A percentile compares a stretch with the other conserved stretches of the same genome.
Evolutionary conservation across 2,329 filamentous ascomycete species (phyloP).

Genomic region (Penicillium sp.): DNA sequence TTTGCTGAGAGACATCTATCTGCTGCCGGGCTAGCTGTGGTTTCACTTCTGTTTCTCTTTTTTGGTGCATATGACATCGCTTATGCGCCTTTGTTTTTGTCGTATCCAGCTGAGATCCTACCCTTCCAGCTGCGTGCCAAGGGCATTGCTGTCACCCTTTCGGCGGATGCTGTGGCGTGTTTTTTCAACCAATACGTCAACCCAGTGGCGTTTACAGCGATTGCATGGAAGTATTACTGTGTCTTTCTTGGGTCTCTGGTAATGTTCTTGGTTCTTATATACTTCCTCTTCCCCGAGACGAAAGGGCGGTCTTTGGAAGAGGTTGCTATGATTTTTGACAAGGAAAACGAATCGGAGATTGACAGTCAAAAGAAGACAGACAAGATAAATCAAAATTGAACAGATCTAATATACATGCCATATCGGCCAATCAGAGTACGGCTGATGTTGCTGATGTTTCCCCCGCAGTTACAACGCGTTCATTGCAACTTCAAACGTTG

Average conservation of each 20-base stretch:
- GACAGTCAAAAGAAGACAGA: not conserved
- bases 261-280: conserved; percentile 35
- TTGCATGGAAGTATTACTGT: conserved; percentile 45
- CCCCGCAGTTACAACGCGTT: conserved; percentile 7
- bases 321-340: conserved; percentile 22
- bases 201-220: conserved; percentile 40
- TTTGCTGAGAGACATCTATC: conserved; percentile 22
- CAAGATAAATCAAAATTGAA: not conserved
- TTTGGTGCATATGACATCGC: conserved; percentile 32
- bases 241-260: conserved; percentile 40
- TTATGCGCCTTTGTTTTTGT: conserved; percentile 28
- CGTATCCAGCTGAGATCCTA: conserved; percentile 32
- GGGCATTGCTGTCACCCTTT: conserved; percentile 30
- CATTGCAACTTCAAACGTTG: not conserved
- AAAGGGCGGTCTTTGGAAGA: conserved; percentile 26
- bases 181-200: conserved; percentile 46
- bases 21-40: conserved; percentile 30
- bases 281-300: conserved; percentile 38
- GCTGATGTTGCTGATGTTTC: conserved; percentile 5
- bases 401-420: not conserved
- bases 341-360: not conserved
- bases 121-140: conserved; percentile 40
- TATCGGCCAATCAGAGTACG: not conserved
- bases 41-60: conserved; percentile 38
- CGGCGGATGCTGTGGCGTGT: conserved; percentile 29